Percentiles rank a stretch among this genome's conserved stretches.
Conservation (phyloP, 73 alveolate genomes). For the Symbiodinium natans region DNA sequence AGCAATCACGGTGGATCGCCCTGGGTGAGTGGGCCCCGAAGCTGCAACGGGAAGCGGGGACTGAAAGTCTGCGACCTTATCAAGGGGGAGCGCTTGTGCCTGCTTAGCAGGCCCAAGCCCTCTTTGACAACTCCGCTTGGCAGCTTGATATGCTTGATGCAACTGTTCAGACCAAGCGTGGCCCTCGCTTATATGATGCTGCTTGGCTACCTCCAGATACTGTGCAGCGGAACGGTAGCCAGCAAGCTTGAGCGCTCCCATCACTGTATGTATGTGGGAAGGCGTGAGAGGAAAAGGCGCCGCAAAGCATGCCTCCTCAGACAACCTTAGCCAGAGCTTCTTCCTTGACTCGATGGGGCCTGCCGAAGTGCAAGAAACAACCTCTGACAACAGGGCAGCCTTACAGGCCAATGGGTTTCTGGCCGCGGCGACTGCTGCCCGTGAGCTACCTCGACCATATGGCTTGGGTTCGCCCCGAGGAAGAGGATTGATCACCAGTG, state of each 20-base stretch:
- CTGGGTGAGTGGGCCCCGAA: not conserved
- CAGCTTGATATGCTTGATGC: not conserved
- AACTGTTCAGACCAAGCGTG: not conserved
- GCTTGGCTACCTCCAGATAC: not conserved
- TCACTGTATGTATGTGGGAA: not conserved
- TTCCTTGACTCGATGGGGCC: not conserved
- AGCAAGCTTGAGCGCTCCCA: not conserved
- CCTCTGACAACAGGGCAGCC: not conserved
- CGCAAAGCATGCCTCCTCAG: not conserved
- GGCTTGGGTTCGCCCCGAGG: not conserved
- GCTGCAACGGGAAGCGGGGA: not conserved
- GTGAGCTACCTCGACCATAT: not conserved
- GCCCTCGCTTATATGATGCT: not conserved
- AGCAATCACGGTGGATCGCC: not conserved
- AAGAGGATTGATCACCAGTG: too few relatives aligned
- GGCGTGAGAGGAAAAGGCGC: not conserved
- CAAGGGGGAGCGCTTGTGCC: not conserved
- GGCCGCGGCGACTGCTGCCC: not conserved
- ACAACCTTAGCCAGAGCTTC: not conserved
- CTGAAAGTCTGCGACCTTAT: not conserved
- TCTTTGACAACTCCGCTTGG: not conserved
- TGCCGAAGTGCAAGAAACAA: not conserved
- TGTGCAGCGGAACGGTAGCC: conserved; percentile 4
- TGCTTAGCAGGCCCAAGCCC: not conserved
- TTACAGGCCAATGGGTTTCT: not conserved